phyloP scores from a whole-genome alignment of 352 stramenopile species.

The Phytophthora tubulina region DNA sequence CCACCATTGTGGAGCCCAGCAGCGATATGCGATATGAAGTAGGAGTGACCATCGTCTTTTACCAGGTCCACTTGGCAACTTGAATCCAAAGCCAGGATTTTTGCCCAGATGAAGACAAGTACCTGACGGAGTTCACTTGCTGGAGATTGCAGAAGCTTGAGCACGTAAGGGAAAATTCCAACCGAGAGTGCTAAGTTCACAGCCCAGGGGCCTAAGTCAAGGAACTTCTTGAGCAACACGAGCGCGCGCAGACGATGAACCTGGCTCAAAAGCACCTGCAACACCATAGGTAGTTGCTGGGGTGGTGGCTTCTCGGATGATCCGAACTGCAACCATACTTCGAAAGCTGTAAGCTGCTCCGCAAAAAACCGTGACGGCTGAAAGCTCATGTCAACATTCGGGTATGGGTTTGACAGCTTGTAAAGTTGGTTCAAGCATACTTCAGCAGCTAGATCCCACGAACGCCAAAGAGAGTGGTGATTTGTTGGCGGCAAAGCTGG shows the following conservation, averaged over 20 bases:
- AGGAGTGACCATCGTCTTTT: slow-evolving; percentile 95
- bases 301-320: slow-evolving; percentile 90
- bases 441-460: slow-evolving; percentile 99
- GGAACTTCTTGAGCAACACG: slow-evolving; percentile 95
- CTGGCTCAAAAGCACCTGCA: slow-evolving; percentile 97
- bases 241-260: slow-evolving; percentile 97
- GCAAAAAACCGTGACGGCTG: slow-evolving; percentile 97
- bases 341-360: slow-evolving; percentile 98
- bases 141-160: slow-evolving; percentile 97
- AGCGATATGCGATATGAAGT: slow-evolving; percentile 96
- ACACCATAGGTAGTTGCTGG: slow-evolving; percentile 98
- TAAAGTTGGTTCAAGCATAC: slow-evolving; percentile 97
- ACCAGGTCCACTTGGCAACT: slow-evolving; percentile 97
- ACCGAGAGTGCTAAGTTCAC: slow-evolving; percentile 95
- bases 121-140: slow-evolving; percentile 96
- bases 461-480: slow-evolving; percentile 98
- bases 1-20: slow-evolving; percentile 64
- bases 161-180: slow-evolving; percentile 99
- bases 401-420: slow-evolving; percentile 77
- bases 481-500: slow-evolving; percentile 95
- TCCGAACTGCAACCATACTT: slow-evolving; percentile 98
- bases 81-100: slow-evolving; percentile 97
- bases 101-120: slow-evolving; percentile 94
- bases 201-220: slow-evolving; percentile 95
- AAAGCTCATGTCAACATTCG: slow-evolving; percentile 73